Percentiles rank a stretch among this genome's conserved stretches.
phyloP scores from a whole-genome alignment of 1,139 yeast genomes.

The Kluyveromyces marxianus region DNA sequence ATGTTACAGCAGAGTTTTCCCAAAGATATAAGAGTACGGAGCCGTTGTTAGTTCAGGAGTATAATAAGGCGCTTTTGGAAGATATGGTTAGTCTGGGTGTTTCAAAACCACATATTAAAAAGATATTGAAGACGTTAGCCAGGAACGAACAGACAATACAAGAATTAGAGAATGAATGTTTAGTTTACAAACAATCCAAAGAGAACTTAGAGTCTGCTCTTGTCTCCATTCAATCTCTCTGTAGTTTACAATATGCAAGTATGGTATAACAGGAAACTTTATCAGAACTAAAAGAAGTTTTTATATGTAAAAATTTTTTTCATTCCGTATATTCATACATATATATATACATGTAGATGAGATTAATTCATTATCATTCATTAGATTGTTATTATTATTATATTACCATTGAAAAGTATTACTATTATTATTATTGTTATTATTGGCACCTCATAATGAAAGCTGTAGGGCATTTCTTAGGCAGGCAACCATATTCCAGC shows the following conservation, averaged over 20 bases:
- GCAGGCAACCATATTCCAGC: no score
- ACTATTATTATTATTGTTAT: no score
- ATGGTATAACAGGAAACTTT: not conserved
- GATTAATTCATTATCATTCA: no score
- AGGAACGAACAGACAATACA: not conserved
- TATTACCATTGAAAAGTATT: no score
- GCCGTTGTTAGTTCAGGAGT: not conserved
- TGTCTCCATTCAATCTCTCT: slow-evolving; percentile 1
- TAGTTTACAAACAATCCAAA: not conserved
- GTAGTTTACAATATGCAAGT: not conserved
- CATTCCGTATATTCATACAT: no score
- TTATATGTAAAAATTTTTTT: not conserved
- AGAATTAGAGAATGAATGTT: slow-evolving; percentile 1
- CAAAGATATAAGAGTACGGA: not conserved
- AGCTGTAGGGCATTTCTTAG: no score
- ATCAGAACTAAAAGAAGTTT: not conserved
- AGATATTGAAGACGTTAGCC: not conserved
- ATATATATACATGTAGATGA: no score
- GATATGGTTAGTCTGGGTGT: not conserved
- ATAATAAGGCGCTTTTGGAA: not conserved
- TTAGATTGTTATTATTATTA: no score
- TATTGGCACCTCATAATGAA: no score
- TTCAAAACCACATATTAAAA: not conserved
- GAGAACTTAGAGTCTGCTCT: not conserved
- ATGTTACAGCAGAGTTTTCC: slow-evolving; percentile 1